Conservation (phyloP, 805 yeast genomes). For the Lipomyces sp. region DNA sequence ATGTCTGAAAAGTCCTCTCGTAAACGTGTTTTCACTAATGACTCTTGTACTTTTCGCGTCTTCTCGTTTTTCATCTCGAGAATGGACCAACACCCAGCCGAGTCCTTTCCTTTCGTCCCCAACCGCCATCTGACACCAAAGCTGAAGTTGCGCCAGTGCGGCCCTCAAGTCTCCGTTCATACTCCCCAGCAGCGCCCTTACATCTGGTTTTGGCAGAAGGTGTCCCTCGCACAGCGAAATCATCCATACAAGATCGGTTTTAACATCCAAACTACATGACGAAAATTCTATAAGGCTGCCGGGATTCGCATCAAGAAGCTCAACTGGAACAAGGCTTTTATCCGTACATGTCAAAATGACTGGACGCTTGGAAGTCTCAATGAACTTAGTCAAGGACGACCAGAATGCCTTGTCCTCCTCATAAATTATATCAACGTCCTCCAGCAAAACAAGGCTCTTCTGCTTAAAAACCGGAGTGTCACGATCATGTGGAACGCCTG, state of each 20-base stretch:
- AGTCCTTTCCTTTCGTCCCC: constrained; percentile 35
- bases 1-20: constrained; percentile 5
- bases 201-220: constrained; percentile 33
- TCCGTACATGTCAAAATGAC: constrained; percentile 68
- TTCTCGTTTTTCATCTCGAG: not conserved
- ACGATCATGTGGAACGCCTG: not conserved
- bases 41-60: constrained; percentile 19
- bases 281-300: constrained; percentile 48
- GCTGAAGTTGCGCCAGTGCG: constrained; percentile 36
- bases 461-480: constrained; percentile 45
- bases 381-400: constrained; percentile 66
- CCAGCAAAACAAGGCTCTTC: constrained; percentile 74
- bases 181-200: constrained; percentile 36
- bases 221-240: constrained; percentile 49
- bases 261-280: constrained; percentile 28
- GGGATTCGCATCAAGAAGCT: constrained; percentile 52
- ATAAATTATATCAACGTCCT: constrained; percentile 82
- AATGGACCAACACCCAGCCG: constrained; percentile 28
- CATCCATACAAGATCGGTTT: constrained; percentile 42
- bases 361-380: constrained; percentile 69
- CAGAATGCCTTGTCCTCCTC: constrained; percentile 82
- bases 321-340: constrained; percentile 53
- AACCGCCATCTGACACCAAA: constrained; percentile 41
- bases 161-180: constrained; percentile 40
- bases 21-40: constrained; percentile 27